A percentile compares a stretch with the other conserved stretches of the same genome.
Conservation (phyloP, 768 basidiomycete species). For the Tylopilus plumbeoviolaceoides region DNA sequence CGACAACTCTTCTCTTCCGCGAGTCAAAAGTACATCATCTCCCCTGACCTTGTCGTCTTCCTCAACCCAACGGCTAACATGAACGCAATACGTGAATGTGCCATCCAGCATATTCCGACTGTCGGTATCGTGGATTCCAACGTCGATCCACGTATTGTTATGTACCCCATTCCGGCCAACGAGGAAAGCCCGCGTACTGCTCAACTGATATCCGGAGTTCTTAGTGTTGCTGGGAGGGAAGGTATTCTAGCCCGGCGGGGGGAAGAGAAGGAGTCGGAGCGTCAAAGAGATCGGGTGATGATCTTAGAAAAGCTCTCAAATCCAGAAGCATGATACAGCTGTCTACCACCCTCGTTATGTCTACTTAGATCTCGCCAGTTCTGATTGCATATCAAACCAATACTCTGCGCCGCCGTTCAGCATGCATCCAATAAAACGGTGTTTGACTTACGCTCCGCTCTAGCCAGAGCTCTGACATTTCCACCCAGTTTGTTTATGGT, state of each 20-base stretch:
- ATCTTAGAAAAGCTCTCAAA: conserved; percentile 25
- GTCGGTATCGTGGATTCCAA: conserved; percentile 94
- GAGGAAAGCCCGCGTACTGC: conserved; percentile 90
- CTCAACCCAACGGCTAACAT: conserved; percentile 86
- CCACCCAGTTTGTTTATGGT: conserved; percentile 92
- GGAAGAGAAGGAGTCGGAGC: conserved; percentile 22
- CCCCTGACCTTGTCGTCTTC: conserved; percentile 87
- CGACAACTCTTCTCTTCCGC: conserved; percentile 66
- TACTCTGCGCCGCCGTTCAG: conserved; percentile 46
- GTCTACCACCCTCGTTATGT: conserved; percentile 5
- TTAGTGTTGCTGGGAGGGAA: conserved; percentile 85
- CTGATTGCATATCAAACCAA: conserved; percentile 65
- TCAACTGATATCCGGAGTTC: conserved; percentile 83
- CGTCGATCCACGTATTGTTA: conserved; percentile 91
- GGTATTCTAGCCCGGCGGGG: conserved; percentile 49
- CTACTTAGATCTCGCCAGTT: conserved; percentile 31
- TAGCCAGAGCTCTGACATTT: conserved; percentile 80
- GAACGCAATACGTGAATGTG: conserved; percentile 88
- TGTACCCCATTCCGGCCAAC: conserved; percentile 98
- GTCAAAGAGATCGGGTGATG: conserved; percentile 23
- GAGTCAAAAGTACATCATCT: conserved; percentile 48
- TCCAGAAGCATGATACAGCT: conserved; percentile 10
- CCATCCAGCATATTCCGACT: conserved; percentile 85
- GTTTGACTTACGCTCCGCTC: conserved; percentile 74
- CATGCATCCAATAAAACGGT: conserved; percentile 1